Evolutionary conservation across 2,329 filamentous ascomycete species (phyloP).

Genomic region (Cordyceps farinosa): DNA sequence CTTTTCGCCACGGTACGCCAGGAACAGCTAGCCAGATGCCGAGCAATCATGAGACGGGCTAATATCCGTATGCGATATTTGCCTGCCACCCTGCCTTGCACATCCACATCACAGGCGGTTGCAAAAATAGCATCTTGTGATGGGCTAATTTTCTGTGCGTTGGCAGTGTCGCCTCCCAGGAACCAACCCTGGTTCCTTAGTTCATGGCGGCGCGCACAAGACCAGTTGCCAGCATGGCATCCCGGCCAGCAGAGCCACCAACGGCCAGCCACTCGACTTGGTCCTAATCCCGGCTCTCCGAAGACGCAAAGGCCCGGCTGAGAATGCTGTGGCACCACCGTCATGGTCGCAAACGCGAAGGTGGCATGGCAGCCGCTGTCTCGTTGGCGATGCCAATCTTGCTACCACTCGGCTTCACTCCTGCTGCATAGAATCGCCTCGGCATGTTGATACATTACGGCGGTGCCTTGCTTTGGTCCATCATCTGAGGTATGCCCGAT

Average conservation of each 20-base stretch:
- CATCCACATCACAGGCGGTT: slow-evolving; percentile 2
- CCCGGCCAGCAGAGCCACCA: not conserved
- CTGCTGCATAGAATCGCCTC: not conserved
- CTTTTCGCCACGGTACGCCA: not conserved
- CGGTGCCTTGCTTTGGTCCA: slow-evolving; percentile 13
- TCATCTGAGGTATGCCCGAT: slow-evolving; percentile 8
- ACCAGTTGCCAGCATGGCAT: not conserved
- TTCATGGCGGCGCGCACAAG: slow-evolving; percentile 9
- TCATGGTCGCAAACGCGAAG: not conserved
- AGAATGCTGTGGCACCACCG: not conserved
- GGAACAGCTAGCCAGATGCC: slow-evolving; percentile 15
- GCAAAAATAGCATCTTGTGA: slow-evolving; percentile 12
- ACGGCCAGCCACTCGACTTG: slow-evolving; percentile 15
- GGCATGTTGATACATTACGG: not conserved
- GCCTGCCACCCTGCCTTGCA: not conserved
- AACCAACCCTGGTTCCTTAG: slow-evolving; percentile 5
- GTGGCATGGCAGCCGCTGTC: not conserved
- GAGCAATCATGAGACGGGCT: slow-evolving; percentile 13
- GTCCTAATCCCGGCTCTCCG: not conserved
- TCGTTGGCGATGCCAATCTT: not conserved
- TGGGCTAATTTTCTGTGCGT: slow-evolving; percentile 1
- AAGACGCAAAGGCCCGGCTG: not conserved
- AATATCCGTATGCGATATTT: not conserved
- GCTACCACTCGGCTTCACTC: not conserved
- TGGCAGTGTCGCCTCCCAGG: slow-evolving; percentile 12